phyloP scores from a whole-genome alignment of 805 yeast species.

The Saccharomyces mikatae region DNA sequence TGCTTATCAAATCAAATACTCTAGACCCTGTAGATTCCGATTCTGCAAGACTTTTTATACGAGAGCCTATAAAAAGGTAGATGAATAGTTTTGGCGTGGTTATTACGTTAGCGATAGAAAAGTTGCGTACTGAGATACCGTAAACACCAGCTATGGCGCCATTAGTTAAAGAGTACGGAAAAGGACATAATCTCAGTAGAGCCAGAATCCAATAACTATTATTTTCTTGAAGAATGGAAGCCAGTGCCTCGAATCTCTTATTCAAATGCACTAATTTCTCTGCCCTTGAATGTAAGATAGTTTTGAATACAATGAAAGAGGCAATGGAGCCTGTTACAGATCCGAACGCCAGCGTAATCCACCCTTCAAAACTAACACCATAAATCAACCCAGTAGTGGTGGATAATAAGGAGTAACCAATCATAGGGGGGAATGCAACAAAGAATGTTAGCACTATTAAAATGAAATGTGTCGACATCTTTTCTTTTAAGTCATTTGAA shows the following conservation, averaged over 20 bases:
- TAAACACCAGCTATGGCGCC: constrained; percentile 90
- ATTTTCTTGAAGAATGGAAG: constrained; percentile 63
- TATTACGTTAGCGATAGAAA: constrained; percentile 59
- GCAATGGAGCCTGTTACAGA: constrained; percentile 65
- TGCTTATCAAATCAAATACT: constrained; percentile 55
- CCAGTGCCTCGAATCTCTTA: constrained; percentile 62
- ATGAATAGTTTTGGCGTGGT: constrained; percentile 79
- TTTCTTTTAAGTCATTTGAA: constrained; percentile 39
- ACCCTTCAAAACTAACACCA: constrained; percentile 68
- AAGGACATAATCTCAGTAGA: constrained; percentile 76
- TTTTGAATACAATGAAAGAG: constrained; percentile 65
- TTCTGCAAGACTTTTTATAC: constrained; percentile 62
- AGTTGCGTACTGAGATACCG: constrained; percentile 53
- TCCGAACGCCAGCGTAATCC: constrained; percentile 64
- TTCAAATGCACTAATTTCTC: constrained; percentile 50
- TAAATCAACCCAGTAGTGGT: constrained; percentile 71
- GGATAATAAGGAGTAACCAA: constrained; percentile 70
- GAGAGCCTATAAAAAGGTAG: constrained; percentile 70
- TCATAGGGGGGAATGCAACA: constrained; percentile 84
- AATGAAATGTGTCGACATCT: constrained; percentile 36
- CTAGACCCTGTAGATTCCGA: constrained; percentile 42
- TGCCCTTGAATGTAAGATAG: constrained; percentile 50
- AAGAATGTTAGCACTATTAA: constrained; percentile 47
- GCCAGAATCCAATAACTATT: constrained; percentile 60
- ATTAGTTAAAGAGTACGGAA: constrained; percentile 86